A percentile compares a stretch with the other conserved stretches of the same genome.
Conservation (phyloP, 179 eudicot genomes). For the Spinacia oleracea region DNA sequence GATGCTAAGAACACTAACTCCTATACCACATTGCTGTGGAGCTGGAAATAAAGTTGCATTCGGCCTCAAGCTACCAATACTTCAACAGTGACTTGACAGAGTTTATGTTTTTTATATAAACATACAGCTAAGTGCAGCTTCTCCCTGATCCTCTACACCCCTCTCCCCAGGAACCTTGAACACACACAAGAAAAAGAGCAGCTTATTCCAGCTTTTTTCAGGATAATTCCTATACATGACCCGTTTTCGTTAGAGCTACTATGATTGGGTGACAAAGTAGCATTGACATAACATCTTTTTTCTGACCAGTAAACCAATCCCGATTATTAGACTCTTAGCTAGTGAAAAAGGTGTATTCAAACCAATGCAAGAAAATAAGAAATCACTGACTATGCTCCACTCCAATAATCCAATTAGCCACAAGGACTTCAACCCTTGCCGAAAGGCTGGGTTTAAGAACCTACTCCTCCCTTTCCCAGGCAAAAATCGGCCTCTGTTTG, state of each 20-base stretch:
- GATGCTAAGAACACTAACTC: conserved; percentile 10
- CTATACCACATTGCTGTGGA: conserved; percentile 7
- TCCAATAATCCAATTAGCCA: not conserved
- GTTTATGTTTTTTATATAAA: not conserved
- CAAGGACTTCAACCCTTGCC: not conserved
- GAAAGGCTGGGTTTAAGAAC: not conserved
- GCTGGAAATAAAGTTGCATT: not conserved
- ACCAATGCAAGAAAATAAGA: too few species aligned
- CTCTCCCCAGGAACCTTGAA: not conserved
- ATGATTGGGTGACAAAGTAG: not conserved
- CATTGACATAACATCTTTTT: not conserved
- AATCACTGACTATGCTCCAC: not conserved
- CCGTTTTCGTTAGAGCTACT: not conserved
- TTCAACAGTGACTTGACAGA: not conserved
- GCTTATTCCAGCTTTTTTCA: not conserved
- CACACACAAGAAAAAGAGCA: not conserved
- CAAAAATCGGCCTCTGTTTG: not conserved
- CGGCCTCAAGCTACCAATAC: not conserved
- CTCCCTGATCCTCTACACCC: not conserved
- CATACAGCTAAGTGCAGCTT: not conserved
- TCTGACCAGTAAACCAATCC: not conserved
- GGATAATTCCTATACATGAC: not conserved
- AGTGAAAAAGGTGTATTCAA: not conserved
- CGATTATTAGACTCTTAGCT: not conserved
- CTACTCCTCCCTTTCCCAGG: not conserved